phyloP scores from a whole-genome alignment of 1,139 yeast species.

The Zygosaccharomyces pseudobailii region DNA sequence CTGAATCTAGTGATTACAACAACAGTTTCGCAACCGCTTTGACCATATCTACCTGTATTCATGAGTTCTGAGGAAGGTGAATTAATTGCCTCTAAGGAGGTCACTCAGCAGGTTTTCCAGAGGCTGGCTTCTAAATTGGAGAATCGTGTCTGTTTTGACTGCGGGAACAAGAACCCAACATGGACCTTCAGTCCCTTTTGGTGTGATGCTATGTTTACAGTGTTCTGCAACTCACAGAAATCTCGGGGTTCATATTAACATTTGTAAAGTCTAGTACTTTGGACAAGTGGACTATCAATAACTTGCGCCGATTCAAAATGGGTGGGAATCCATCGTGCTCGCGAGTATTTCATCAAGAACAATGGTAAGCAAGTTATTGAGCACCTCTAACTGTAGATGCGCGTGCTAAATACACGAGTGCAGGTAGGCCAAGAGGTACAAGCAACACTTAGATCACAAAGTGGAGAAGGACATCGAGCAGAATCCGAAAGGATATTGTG shows the following conservation, averaged over 20 bases:
- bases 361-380: slow-evolving; percentile 73
- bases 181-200: slow-evolving; percentile 98
- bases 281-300: slow-evolving; percentile 90
- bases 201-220: slow-evolving; percentile 87
- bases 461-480: slow-evolving; percentile 61
- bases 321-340: slow-evolving; percentile 89
- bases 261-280: slow-evolving; percentile 89
- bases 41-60: not conserved
- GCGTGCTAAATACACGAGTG: slow-evolving; percentile 72
- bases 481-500: slow-evolving; percentile 64
- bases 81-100: slow-evolving; percentile 30
- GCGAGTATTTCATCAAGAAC: slow-evolving; percentile 74
- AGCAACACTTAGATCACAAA: slow-evolving; percentile 68
- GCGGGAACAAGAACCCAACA: slow-evolving; percentile 90
- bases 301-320: slow-evolving; percentile 81
- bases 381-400: slow-evolving; percentile 50
- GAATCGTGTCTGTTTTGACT: slow-evolving; percentile 86
- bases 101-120: slow-evolving; percentile 32
- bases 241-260: slow-evolving; percentile 91
- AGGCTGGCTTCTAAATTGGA: slow-evolving; percentile 41
- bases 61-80: slow-evolving; percentile 32
- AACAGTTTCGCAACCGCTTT: not conserved
- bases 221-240: slow-evolving; percentile 98
- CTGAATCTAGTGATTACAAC: not conserved
- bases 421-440: slow-evolving; percentile 73